Percentiles rank a stretch among this genome's conserved stretches.
phyloP scores from a whole-genome alignment of 2,329 filamentous ascomycete genomes.

The Ascosphaera aggregata region DNA sequence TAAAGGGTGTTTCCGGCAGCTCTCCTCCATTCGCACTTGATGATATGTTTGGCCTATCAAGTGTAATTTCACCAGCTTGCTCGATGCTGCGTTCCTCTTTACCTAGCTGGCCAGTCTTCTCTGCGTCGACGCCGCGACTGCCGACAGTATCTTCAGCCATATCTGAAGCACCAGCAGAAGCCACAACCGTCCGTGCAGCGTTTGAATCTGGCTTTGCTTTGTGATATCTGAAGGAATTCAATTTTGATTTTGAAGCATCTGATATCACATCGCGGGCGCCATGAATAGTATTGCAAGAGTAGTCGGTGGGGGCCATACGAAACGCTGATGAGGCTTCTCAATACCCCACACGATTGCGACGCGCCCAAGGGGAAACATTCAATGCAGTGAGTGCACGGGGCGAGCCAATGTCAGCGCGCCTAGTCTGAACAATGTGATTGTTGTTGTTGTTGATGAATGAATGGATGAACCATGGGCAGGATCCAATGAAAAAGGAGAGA shows the following conservation, averaged over 20 bases:
- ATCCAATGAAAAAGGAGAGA: no score
- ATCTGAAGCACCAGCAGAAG: constrained; percentile 12
- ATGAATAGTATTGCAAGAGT: no score
- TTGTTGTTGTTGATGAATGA: no score
- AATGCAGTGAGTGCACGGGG: no score
- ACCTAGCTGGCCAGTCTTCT: neutral
- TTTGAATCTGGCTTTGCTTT: neutral
- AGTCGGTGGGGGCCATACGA: no score
- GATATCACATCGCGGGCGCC: constrained; percentile 1
- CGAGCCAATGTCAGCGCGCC: neutral
- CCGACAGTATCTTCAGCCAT: neutral
- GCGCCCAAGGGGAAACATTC: no score
- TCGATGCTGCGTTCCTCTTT: neutral
- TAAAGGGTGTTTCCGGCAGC: neutral
- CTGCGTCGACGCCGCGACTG: neutral
- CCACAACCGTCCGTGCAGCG: constrained; percentile 12
- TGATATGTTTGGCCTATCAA: no score
- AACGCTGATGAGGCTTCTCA: no score
- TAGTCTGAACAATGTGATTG: neutral
- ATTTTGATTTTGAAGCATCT: constrained; percentile 15
- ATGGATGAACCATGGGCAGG: no score
- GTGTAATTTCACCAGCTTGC: no score
- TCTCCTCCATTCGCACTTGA: no score
- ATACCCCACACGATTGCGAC: neutral
- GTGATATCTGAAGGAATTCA: constrained; percentile 13